Conservation (phyloP, 352 stramenopile species). For the Phytophthora aleatoria region DNA sequence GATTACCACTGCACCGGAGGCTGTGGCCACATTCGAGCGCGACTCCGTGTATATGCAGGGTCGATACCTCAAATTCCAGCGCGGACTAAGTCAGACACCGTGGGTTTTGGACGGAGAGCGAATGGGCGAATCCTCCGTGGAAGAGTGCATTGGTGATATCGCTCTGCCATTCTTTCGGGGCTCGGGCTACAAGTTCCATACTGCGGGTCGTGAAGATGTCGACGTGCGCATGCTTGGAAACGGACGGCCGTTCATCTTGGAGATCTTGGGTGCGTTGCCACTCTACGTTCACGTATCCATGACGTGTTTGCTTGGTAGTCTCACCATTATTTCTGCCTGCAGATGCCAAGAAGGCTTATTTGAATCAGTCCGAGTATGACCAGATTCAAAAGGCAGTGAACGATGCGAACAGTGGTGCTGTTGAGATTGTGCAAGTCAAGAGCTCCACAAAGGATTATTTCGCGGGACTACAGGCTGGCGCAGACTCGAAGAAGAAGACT, state of each 20-base stretch:
- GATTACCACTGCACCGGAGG: constrained; percentile 45
- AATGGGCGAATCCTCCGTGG: constrained; percentile 89
- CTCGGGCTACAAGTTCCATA: constrained; percentile 94
- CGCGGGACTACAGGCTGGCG: constrained; percentile 71
- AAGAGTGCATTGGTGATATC: constrained; percentile 87
- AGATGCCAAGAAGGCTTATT: constrained; percentile 80
- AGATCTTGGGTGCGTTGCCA: constrained; percentile 59
- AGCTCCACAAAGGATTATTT: constrained; percentile 84
- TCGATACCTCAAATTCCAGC: constrained; percentile 91
- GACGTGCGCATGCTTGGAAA: constrained; percentile 97
- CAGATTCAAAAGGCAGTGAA: constrained; percentile 72
- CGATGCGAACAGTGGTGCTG: constrained; percentile 63
- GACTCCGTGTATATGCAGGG: constrained; percentile 90
- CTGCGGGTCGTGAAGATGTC: constrained; percentile 96
- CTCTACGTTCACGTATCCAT: background rate
- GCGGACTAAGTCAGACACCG: constrained; percentile 90
- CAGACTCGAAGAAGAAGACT: constrained; percentile 89
- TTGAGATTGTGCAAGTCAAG: constrained; percentile 86
- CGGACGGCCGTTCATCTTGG: constrained; percentile 91
- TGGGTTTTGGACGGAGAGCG: constrained; percentile 90
- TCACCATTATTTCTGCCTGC: constrained; percentile 24
- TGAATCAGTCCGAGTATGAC: constrained; percentile 56
- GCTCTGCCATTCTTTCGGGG: constrained; percentile 71
- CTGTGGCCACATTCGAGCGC: constrained; percentile 58
- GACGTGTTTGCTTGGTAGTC: background rate